These are phyloP conservation scores for Aspergillus tanneri DNA, from an alignment of 2,329 filamentous ascomycete species.

Conservation along the genomic window DNA sequence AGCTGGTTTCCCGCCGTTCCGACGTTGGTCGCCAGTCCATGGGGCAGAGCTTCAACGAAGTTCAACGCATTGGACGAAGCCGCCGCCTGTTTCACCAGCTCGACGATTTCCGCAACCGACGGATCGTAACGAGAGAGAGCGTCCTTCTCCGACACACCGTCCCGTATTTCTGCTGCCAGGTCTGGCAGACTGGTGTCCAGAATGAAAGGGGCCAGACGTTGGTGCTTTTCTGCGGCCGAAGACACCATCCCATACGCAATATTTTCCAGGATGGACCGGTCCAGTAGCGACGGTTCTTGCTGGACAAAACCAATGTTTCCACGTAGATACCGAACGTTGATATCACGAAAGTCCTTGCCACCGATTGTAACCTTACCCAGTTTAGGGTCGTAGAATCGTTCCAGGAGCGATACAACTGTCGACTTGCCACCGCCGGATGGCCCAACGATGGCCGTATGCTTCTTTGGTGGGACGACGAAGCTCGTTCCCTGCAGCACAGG, in stretches of 20 bases:
- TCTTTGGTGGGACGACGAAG: slow-evolving; percentile 34
- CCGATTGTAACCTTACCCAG: slow-evolving; percentile 34
- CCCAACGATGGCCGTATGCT: slow-evolving; percentile 49
- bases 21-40: slow-evolving; percentile 37
- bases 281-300: slow-evolving; percentile 53
- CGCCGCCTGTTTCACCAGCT: slow-evolving; percentile 30
- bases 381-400: slow-evolving; percentile 39
- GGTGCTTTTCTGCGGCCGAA: slow-evolving; percentile 29
- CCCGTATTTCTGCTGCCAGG: slow-evolving; percentile 24
- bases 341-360: slow-evolving; percentile 25
- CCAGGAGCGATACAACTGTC: slow-evolving; percentile 42
- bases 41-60: slow-evolving; percentile 28
- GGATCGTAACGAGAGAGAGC: slow-evolving; percentile 24
- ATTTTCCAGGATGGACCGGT: slow-evolving; percentile 55
- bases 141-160: slow-evolving; percentile 24
- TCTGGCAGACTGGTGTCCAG: slow-evolving; percentile 28
- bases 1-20: slow-evolving; percentile 29
- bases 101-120: slow-evolving; percentile 29
- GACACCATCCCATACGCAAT: slow-evolving; percentile 53
- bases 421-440: slow-evolving; percentile 56
- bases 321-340: slow-evolving; percentile 39
- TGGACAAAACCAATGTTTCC: slow-evolving; percentile 46
- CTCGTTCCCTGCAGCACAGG: slow-evolving; percentile 34
- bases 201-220: slow-evolving; percentile 25
- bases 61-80: slow-evolving; percentile 26